Evolutionary conservation across 352 stramenopile species (phyloP).

Genomic region (Phytophthora europaea): DNA sequence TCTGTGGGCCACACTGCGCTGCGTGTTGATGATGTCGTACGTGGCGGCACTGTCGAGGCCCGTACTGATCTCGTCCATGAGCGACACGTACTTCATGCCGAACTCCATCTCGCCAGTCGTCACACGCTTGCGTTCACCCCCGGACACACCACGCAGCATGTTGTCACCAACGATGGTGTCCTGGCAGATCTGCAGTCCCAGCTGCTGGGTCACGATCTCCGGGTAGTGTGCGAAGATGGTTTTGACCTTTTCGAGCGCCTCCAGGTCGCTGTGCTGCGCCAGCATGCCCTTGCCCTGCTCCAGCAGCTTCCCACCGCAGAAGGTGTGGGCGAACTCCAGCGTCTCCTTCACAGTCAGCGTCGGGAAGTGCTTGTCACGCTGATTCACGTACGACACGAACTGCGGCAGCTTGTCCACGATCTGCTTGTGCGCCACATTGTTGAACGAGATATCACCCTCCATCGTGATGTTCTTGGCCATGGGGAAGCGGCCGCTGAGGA

Average conservation of each 20-base stretch:
- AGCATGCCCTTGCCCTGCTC: conserved; percentile 14
- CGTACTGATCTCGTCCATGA: conserved; percentile 87
- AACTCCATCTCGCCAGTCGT: conserved; percentile 90
- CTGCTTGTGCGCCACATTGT: conserved; percentile 10
- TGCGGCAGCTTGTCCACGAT: conserved; percentile 32
- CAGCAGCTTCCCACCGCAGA: conserved; percentile 32
- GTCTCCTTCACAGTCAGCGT: conserved; percentile 65
- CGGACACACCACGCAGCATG: conserved; percentile 70
- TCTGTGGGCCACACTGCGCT: conserved; percentile 27
- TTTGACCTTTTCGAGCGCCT: conserved; percentile 18
- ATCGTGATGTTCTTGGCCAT: conserved; percentile 25
- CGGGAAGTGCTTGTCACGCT: conserved; percentile 60
- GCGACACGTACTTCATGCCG: conserved; percentile 66
- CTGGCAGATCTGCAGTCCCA: conserved; percentile 41
- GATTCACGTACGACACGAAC: conserved; percentile 54
- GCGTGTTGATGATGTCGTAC: conserved; percentile 36
- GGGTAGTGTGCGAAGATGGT: conserved; percentile 42
- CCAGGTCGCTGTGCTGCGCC: neutral
- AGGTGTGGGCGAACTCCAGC: conserved; percentile 51
- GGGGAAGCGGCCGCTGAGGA: conserved; percentile 26
- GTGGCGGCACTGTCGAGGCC: conserved; percentile 58
- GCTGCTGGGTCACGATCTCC: conserved; percentile 47
- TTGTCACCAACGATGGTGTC: conserved; percentile 3
- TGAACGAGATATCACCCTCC: conserved; percentile 18
- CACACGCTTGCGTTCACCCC: conserved; percentile 73